phyloP scores from a whole-genome alignment of 1,284 basidiomycete genomes.

The Lentinus polychrous region DNA sequence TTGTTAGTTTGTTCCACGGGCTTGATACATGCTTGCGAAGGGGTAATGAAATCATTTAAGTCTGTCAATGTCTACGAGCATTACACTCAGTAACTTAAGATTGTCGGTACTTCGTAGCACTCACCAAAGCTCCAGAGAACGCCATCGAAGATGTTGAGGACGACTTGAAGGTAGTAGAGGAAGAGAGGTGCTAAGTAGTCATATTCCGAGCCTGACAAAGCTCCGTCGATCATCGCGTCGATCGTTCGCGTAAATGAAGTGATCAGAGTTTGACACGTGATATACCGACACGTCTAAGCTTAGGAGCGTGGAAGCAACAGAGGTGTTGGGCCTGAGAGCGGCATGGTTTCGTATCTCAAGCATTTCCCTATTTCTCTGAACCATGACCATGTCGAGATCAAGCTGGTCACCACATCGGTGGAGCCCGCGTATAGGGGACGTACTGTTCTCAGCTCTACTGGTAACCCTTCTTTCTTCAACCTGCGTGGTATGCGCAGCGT shows the following conservation, averaged over 20 bases:
- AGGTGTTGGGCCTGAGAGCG: no score
- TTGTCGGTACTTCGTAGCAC: conserved; percentile 26
- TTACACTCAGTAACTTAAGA: conserved; percentile 3
- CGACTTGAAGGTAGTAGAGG: no score
- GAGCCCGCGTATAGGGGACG: no score
- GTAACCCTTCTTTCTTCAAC: background rate
- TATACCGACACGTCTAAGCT: background rate
- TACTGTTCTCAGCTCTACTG: no score
- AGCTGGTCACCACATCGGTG: background rate
- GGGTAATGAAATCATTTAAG: conserved; percentile 97
- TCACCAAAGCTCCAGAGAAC: conserved; percentile 85
- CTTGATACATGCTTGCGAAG: conserved; percentile 97
- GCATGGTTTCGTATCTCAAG: no score
- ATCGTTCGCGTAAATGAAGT: background rate
- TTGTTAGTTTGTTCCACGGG: conserved; percentile 72
- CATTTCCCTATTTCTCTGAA: no score
- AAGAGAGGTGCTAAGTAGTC: conserved; percentile 3
- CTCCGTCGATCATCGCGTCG: background rate
- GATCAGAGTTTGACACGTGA: background rate
- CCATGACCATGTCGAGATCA: background rate
- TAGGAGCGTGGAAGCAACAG: no score
- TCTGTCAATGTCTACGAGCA: conserved; percentile 75
- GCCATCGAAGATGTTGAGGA: conserved; percentile 47
- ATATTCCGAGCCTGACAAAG: conserved; percentile 2
- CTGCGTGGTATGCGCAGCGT: conserved; percentile 5